These are phyloP conservation scores for Talaromyces proteolyticus DNA, from an alignment of 495 filamentous ascomycete species.

Conservation along the genomic window DNA sequence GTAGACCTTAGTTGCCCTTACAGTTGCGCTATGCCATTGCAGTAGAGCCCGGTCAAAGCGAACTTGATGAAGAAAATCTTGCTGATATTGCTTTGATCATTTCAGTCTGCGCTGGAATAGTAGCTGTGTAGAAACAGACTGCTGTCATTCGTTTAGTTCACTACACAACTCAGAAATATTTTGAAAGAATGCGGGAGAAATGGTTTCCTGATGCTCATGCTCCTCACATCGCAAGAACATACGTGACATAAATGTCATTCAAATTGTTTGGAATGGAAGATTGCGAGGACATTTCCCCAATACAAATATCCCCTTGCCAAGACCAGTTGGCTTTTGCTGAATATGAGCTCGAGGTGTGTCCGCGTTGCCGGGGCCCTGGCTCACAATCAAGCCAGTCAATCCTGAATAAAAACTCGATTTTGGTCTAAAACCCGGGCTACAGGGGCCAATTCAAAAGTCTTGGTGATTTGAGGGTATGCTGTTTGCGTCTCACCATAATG, in stretches of 20 bases:
- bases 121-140: conserved; percentile 16
- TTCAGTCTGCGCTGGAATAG: conserved; percentile 6
- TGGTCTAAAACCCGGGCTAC: neutral
- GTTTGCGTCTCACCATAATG: conserved; percentile 31
- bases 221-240: too few relatives aligned
- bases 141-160: conserved; percentile 41
- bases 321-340: too few relatives aligned
- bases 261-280: too few relatives aligned
- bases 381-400: conserved; percentile 41
- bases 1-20: neutral
- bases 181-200: conserved; percentile 16
- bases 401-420: conserved; percentile 17
- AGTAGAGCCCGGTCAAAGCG: conserved; percentile 5
- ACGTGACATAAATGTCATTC: too few relatives aligned
- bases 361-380: conserved; percentile 35
- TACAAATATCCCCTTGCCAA: too few relatives aligned
- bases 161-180: conserved; percentile 46
- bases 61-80: conserved; percentile 1
- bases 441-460: neutral
- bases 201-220: conserved; percentile 13
- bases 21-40: conserved; percentile 8
- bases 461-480: neutral
- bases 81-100: conserved; percentile 7
- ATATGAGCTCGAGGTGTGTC: conserved; percentile 51
- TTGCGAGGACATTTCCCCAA: too few relatives aligned